Evolutionary conservation across 2,329 filamentous ascomycete genomes (phyloP).

Genomic region (Cladosporium sphaerospermum): DNA sequence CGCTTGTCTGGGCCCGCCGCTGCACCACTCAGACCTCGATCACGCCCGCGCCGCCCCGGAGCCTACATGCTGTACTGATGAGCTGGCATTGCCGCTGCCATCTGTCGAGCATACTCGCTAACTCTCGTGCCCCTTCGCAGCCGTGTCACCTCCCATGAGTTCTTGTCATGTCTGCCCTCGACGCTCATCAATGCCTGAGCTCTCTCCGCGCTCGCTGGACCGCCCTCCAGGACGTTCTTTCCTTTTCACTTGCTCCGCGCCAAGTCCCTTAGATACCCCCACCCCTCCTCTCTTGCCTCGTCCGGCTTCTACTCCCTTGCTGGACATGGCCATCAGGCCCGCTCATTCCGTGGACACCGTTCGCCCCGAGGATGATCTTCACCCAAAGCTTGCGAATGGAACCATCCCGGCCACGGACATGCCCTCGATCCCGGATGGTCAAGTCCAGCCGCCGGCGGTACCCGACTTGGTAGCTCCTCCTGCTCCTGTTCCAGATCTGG

Average conservation of each 20-base stretch:
- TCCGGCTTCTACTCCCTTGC: slow-evolving; percentile 12
- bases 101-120: slow-evolving; percentile 28
- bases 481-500: slow-evolving; percentile 35
- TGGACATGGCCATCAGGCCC: slow-evolving; percentile 13
- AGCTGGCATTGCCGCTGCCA: slow-evolving; percentile 28
- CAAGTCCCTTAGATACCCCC: slow-evolving; percentile 2
- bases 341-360: neutral
- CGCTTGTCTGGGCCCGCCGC: slow-evolving; percentile 8
- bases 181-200: slow-evolving; percentile 2
- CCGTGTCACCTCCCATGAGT: slow-evolving; percentile 25
- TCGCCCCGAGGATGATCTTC: neutral
- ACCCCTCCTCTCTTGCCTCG: slow-evolving; percentile 12
- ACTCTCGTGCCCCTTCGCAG: slow-evolving; percentile 25
- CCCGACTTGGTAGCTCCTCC: neutral
- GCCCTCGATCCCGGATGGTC: neutral
- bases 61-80: slow-evolving; percentile 26
- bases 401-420: neutral
- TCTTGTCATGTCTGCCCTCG: slow-evolving; percentile 19
- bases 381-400: neutral
- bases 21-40: slow-evolving; percentile 16
- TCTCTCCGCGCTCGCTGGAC: slow-evolving; percentile 16
- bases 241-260: neutral
- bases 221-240: slow-evolving; percentile 14
- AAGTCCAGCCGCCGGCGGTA: neutral
- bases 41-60: slow-evolving; percentile 18